A percentile compares a stretch with the other conserved stretches of the same genome.
These are phyloP conservation scores for Colletotrichum tanaceti DNA, from an alignment of 2,329 filamentous ascomycete genomes.

Conservation along the genomic window DNA sequence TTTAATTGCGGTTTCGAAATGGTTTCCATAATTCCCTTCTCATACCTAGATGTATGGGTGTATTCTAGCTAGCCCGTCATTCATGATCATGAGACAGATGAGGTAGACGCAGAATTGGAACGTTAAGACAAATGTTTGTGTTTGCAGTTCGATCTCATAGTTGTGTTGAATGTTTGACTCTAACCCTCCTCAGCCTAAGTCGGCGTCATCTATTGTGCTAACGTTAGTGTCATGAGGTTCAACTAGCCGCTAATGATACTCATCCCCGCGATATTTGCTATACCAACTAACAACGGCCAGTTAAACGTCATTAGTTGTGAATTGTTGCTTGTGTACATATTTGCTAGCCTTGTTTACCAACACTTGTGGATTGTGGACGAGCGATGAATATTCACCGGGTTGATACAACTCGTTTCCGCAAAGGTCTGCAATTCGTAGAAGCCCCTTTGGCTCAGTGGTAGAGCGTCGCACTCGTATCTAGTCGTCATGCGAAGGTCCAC, in stretches of 20 bases:
- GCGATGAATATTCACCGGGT: fast-evolving
- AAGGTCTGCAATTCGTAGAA: neutral
- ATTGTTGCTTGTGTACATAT: no score
- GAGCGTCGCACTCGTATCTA: conserved; percentile 39
- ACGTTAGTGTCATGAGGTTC: no score
- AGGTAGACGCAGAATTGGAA: conserved; percentile 52
- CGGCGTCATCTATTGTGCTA: neutral
- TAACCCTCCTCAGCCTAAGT: neutral
- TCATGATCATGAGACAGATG: conserved; percentile 55
- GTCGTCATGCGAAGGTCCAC: conserved; percentile 38
- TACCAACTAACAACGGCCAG: no score
- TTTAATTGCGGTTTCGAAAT: conserved; percentile 41
- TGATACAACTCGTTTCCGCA: neutral
- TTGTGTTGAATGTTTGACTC: fast-evolving
- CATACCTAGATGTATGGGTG: conserved; percentile 47
- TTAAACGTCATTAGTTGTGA: no score
- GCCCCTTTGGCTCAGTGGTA: conserved; percentile 41
- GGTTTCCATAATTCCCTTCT: conserved; percentile 50
- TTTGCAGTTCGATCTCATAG: neutral
- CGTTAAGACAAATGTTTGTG: conserved; percentile 20
- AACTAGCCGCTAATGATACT: no score
- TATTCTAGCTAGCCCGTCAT: conserved; percentile 56
- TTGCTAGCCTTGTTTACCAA: no score
- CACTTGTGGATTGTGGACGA: no score
- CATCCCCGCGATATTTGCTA: no score